Percentiles rank a stretch among this genome's conserved stretches.
Conservation (phyloP, 768 basidiomycete species). For the Lentinula edodes region DNA sequence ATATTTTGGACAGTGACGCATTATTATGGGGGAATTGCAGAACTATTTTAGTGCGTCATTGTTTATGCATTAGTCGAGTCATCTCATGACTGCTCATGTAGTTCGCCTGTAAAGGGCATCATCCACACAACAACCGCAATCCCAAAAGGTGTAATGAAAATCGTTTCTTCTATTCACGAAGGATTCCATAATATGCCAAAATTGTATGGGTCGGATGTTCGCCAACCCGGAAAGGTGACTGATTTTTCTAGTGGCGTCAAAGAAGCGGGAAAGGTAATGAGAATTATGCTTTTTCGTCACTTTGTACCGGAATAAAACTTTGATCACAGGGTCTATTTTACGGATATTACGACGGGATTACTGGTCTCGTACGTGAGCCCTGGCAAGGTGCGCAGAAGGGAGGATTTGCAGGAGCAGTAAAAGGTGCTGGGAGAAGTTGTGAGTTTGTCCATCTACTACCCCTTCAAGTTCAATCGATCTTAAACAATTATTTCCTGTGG, state of each 20-base stretch:
- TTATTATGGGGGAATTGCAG: slow-evolving; percentile 37
- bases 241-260: slow-evolving; percentile 37
- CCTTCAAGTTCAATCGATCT: neutral
- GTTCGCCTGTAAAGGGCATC: slow-evolving; percentile 36
- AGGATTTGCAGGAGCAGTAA: slow-evolving; percentile 29
- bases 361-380: slow-evolving; percentile 27
- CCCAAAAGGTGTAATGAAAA: slow-evolving; percentile 41
- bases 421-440: slow-evolving; percentile 31
- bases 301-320: too few relatives aligned
- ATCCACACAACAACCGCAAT: slow-evolving; percentile 42
- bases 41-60: slow-evolving; percentile 38
- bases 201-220: slow-evolving; percentile 35
- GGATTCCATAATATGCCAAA: slow-evolving; percentile 39
- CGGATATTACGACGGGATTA: slow-evolving; percentile 32
- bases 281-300: too few relatives aligned
- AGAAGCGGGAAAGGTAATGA: slow-evolving; percentile 40
- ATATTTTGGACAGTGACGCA: slow-evolving; percentile 48
- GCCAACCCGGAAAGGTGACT: slow-evolving; percentile 34
- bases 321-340: slow-evolving; percentile 21
- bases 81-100: slow-evolving; percentile 7
- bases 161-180: slow-evolving; percentile 36
- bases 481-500: neutral
- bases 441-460: slow-evolving; percentile 6
- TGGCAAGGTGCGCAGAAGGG: slow-evolving; percentile 27
- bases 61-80: neutral